Base-by-base conservation (phyloP, 176 grass and related monocot species). In the Oryza brachyantha region DNA sequence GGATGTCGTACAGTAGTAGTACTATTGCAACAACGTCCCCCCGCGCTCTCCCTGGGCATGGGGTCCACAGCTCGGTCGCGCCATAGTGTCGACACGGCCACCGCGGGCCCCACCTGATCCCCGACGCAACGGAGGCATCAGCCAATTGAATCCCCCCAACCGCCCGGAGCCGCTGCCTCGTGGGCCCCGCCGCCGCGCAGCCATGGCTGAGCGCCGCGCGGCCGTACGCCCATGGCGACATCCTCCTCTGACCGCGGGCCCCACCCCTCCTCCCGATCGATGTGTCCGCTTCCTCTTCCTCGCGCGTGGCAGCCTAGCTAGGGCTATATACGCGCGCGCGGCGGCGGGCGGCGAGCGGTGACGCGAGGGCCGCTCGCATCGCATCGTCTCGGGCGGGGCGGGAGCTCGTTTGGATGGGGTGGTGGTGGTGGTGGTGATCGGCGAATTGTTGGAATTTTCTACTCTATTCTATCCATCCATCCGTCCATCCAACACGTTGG, bases 191-290 rank as follows among this genome's bases (percentile, higher is more conserved):
- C 34, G 2, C 63, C 8, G 3, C 64, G 46, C 45, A 12, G 46
- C 45, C 27, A 1, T 28, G 39, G 39, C 24, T 12, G n/a, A n/a
- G 1, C 8, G 1, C 5, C 7, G 21, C 16, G 32, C 10, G 24
- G n/a, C 61, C 72, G 78, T 50, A n/a, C 45, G 22, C 37, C 24
- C 50, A 78, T 88, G 86, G 75, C 81, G 76, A 88, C 76, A 88
- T 74, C 81, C 75, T 68, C 72, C 10, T n/a, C 21, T 9, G 9
- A 1, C 0, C 11, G 67, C 14, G 37, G 27, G 36, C 8, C n/a
- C 73, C n/a, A 48, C 8, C n/a, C 73, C n/a, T 17, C 46, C 43
- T 46, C 43, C 13, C 43, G 43, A 46, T 17, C 31, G 45, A n/a
- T 19, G 13, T 36, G 42, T 29, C 29, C 6, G 2, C 61, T 8